phyloP scores from a whole-genome alignment of 345 rosid species.

The Lagerstroemia speciosa region DNA sequence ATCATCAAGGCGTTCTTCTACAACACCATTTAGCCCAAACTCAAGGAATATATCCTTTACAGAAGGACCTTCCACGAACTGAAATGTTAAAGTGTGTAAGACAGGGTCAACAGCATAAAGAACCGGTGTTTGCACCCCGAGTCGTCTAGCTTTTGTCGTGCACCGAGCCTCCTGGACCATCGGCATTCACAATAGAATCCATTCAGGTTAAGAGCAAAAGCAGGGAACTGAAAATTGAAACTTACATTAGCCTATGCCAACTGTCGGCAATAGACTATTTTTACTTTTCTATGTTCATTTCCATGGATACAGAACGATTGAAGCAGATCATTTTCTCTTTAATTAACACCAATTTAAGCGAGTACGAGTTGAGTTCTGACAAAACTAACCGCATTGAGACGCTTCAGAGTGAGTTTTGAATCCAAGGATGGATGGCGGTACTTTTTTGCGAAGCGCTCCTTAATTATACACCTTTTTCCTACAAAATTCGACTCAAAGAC shows the following conservation, averaged over 20 bases:
- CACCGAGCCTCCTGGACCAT: conserved; percentile 70
- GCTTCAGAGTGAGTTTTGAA: conserved; percentile 72
- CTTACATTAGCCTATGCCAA: not conserved
- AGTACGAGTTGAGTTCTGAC: not conserved
- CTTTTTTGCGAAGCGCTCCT: conserved; percentile 93
- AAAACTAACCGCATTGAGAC: conserved; percentile 74
- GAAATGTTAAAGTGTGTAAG: conserved; percentile 67
- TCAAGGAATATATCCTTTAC: conserved; percentile 75
- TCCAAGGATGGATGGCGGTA: conserved; percentile 88
- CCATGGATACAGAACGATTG: not conserved
- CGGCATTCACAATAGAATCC: not conserved
- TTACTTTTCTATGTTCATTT: not conserved
- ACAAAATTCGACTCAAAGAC: conserved; percentile 73
- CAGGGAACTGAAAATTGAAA: not conserved
- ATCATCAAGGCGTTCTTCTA: conserved; percentile 57
- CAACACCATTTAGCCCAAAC: conserved; percentile 56
- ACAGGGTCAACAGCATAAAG: conserved; percentile 67
- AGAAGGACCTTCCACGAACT: conserved; percentile 69
- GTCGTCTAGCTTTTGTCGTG: conserved; percentile 87
- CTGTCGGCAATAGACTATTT: not conserved
- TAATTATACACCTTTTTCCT: conserved; percentile 61
- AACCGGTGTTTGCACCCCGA: conserved; percentile 74
- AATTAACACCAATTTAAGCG: not conserved
- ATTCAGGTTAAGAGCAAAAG: conserved; percentile 1
- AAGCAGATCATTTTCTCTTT: not conserved